A percentile compares a stretch with the other conserved stretches of the same genome.
These are phyloP conservation scores for Amphibolis antarctica DNA, from an alignment of 106 monocot genomes.

Conservation along the genomic window DNA sequence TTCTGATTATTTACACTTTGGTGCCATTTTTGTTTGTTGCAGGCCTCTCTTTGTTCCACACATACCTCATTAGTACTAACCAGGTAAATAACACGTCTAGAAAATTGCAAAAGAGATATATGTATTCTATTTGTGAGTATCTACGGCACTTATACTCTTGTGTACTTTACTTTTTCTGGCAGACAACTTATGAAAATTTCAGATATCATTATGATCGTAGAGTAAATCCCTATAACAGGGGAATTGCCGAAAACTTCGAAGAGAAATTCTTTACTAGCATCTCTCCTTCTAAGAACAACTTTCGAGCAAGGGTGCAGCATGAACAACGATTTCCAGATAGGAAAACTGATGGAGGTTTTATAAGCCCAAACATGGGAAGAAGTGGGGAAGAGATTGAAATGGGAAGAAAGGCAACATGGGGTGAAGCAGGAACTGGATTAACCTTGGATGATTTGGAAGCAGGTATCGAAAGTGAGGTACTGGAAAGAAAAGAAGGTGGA, in stretches of 20 bases:
- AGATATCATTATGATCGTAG: constrained; percentile 78
- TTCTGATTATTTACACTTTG: constrained; percentile 31
- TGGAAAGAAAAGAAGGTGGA: constrained; percentile 38
- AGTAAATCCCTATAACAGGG: constrained; percentile 73
- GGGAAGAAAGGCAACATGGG: constrained; percentile 72
- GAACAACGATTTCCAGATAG: constrained; percentile 17
- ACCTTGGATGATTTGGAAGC: constrained; percentile 29
- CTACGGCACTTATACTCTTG: not conserved
- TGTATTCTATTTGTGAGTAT: constrained; percentile 1
- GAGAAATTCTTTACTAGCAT: constrained; percentile 69
- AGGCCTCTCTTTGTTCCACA: constrained; percentile 33
- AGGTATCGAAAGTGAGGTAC: constrained; percentile 8
- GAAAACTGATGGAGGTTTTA: constrained; percentile 31
- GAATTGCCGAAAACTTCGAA: constrained; percentile 51
- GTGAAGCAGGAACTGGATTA: constrained; percentile 25
- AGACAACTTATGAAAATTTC: constrained; percentile 98
- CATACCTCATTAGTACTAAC: constrained; percentile 35
- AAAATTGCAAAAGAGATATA: not conserved
- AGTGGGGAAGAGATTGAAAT: constrained; percentile 45
- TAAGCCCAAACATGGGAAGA: constrained; percentile 80
- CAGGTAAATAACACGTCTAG: constrained; percentile 22
- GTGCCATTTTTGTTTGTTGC: constrained; percentile 31
- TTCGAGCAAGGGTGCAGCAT: constrained; percentile 32
- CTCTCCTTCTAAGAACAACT: constrained; percentile 69
- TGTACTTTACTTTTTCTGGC: constrained; percentile 8